phyloP scores from a whole-genome alignment of 2,329 filamentous ascomycete species.

The Alternaria hordeiaustralica region DNA sequence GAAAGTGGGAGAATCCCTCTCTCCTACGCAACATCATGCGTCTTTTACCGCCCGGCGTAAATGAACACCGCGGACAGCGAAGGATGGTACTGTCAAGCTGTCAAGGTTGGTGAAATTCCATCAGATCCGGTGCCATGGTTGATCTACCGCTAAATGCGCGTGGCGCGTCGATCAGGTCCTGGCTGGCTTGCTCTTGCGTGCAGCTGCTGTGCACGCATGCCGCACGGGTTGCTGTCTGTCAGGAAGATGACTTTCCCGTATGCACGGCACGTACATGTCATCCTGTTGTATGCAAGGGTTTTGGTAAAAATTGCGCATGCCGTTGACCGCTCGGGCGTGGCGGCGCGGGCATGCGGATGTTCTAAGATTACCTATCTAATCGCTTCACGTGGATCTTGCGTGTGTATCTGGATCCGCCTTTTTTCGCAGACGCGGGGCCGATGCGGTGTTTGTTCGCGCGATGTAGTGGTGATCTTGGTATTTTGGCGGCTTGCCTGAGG shows the following conservation, averaged over 20 bases:
- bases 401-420: background rate
- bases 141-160: conserved; percentile 17
- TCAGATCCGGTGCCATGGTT: conserved; percentile 15
- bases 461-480: background rate
- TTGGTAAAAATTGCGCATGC: background rate
- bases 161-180: conserved; percentile 19
- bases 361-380: background rate
- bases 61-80: no score
- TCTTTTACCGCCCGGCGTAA: background rate
- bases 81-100: no score
- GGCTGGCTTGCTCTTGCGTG: background rate
- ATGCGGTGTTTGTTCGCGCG: background rate
- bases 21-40: background rate
- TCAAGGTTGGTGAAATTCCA: background rate
- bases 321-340: background rate
- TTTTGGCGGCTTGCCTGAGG: background rate
- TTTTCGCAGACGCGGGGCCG: background rate
- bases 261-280: background rate
- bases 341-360: background rate
- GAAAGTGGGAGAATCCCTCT: background rate
- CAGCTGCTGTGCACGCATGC: background rate
- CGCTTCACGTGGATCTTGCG: background rate
- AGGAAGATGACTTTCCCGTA: background rate
- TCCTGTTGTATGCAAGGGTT: background rate
- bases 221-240: background rate